Evolutionary conservation across 345 rosid genomes (phyloP).

Genomic region (Cardamine chenopodiifolia): DNA sequence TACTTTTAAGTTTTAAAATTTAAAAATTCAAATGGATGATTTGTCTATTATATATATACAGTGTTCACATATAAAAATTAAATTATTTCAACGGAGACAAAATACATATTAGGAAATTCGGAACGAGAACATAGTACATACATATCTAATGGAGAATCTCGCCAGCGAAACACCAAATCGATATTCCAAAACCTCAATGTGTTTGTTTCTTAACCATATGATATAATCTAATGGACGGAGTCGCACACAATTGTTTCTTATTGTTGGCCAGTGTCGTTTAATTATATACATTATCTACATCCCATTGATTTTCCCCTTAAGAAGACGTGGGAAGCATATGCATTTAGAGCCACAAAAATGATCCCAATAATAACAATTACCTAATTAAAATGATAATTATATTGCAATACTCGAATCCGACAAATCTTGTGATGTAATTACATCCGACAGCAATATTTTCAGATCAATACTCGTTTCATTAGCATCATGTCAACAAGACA

Average conservation of each 20-base stretch:
- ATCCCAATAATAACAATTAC: not conserved
- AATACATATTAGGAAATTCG: too few species aligned
- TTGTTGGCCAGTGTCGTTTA: not conserved
- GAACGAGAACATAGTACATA: too few species aligned
- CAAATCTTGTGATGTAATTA: constrained; percentile 30
- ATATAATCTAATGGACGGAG: not conserved
- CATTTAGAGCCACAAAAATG: constrained; percentile 24
- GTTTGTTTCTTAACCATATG: not conserved
- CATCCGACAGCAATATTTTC: constrained; percentile 24
- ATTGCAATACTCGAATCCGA: constrained; percentile 20
- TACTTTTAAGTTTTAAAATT: too few species aligned
- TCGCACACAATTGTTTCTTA: not conserved
- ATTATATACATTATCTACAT: not conserved
- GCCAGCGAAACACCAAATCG: not conserved
- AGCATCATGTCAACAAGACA: constrained; percentile 5
- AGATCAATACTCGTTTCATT: not conserved
- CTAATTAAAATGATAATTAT: not conserved
- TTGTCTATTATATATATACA: too few species aligned
- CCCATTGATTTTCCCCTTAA: not conserved
- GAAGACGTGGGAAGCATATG: constrained; percentile 26
- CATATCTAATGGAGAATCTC: not conserved
- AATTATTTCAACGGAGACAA: too few species aligned
- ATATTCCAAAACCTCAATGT: not conserved
- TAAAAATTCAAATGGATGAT: too few species aligned
- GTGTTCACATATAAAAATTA: too few species aligned